Evolutionary conservation across 768 basidiomycete genomes (phyloP), one percentile per base, ranked within the genome.

Genomic region (Exsudoporus frostii): DNA sequence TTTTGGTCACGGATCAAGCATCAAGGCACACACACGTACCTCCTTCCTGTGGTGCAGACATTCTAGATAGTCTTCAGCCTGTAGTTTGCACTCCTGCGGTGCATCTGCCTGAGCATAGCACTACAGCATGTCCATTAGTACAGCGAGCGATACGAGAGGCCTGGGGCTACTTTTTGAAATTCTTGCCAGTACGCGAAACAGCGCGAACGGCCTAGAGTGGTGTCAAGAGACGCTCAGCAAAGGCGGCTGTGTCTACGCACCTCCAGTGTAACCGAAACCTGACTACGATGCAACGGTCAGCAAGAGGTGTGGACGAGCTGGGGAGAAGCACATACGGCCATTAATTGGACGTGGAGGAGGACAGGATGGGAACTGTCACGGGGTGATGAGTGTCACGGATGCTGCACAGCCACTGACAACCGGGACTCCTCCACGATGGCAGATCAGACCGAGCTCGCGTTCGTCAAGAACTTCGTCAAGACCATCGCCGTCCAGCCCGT

Each of bases 151-250:
- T 40, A 15, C 24, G 2, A 43, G 34, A 11, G 11, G 24, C 2
- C 4, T 19, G 17, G 4, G 42, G 53, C 49, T 49, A 86, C 88
- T 66, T 85, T 88, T 60, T 84, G 78, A 73, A 91, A 89, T 70
- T 94, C 90, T 65, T 94, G 92, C 92, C 93, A 96, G 74, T 87
- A 91, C 13, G 83, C 77, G 71, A 94, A 94, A 73, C 94, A 97
- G 64, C 90, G 81, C 56, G 90, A 83, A 58, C 83, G 84, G 61
- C 91, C 92, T 93, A 56, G 40, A 33, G 45, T 40, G 27, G 25
- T 53, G 54, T 57, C 39, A 57, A 36, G 48, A 33, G 11, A 27
- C n/a, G n/a, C 29, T 27, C 29, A 42, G 24, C 2, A 2, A 19
- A 20, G 9, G 4, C 17, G 17, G 2, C 20, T n/a, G 14, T 43